These are phyloP conservation scores for Barbarea vulgaris DNA, from an alignment of 345 rosid genomes.

Conservation along the genomic window DNA sequence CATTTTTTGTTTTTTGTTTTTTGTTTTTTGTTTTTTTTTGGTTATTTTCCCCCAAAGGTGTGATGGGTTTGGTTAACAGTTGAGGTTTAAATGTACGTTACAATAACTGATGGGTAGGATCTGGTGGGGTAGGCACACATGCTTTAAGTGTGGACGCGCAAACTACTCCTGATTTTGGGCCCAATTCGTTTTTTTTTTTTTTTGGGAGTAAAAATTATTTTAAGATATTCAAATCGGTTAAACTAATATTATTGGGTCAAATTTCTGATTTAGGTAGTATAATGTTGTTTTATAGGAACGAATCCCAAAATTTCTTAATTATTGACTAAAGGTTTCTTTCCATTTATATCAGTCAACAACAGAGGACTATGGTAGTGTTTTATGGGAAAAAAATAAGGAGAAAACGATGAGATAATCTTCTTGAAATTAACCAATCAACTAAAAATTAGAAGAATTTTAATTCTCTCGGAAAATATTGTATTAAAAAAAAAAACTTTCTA, in stretches of 20 bases:
- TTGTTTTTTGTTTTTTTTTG: not conserved
- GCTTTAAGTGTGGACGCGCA: conserved; percentile 33
- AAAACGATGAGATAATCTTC: no score
- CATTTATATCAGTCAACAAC: not conserved
- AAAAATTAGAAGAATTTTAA: not conserved
- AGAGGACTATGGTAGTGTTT: not conserved
- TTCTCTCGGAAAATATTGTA: not conserved
- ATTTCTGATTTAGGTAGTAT: not conserved
- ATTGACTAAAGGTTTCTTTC: not conserved
- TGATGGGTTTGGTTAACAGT: conserved; percentile 24
- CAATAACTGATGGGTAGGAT: conserved; percentile 7
- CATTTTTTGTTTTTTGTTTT: conserved; percentile 27
- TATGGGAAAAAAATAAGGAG: not conserved
- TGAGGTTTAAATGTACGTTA: conserved; percentile 25
- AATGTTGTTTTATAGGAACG: not conserved
- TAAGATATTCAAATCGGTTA: not conserved
- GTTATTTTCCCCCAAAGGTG: not conserved
- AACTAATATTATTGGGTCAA: not conserved
- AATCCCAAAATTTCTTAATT: not conserved
- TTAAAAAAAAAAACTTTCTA: no score
- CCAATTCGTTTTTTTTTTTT: not conserved
- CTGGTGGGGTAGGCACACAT: conserved; percentile 31
- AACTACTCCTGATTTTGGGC: conserved; percentile 30
- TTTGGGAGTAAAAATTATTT: no score
- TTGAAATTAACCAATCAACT: not conserved